These are phyloP conservation scores for Sarocladium strictum DNA, from an alignment of 2,329 filamentous ascomycete genomes.

Conservation along the genomic window DNA sequence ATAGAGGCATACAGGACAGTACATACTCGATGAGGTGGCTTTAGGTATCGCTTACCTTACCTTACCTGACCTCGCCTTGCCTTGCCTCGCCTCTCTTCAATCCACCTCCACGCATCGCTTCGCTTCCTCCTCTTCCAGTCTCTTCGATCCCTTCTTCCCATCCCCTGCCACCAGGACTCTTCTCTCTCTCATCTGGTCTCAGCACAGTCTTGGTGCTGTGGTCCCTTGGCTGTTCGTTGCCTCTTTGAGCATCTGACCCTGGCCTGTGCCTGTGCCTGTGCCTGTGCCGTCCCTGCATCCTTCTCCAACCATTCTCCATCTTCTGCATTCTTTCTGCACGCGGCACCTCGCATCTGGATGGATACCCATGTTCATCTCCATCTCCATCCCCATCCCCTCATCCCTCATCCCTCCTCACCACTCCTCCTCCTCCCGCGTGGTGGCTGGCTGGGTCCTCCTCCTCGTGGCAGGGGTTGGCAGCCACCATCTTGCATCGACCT, in stretches of 20 bases:
- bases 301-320: not conserved
- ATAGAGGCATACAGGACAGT: too few relatives aligned
- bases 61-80: too few relatives aligned
- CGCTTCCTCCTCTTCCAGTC: too few relatives aligned
- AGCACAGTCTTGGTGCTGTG: too few relatives aligned
- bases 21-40: too few relatives aligned
- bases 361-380: not conserved
- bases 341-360: too few relatives aligned
- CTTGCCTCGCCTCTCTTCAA: too few relatives aligned
- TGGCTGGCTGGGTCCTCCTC: not conserved
- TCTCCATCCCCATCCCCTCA: not conserved
- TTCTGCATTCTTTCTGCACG: not conserved
- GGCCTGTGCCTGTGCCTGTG: not conserved
- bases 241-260: not conserved
- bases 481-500: constrained; percentile 3
- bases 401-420: constrained; percentile 1
- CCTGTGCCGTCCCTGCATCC: not conserved
- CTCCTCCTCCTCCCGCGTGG: not conserved
- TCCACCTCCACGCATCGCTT: too few relatives aligned
- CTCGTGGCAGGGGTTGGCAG: not conserved
- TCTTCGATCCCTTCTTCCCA: too few relatives aligned
- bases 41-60: too few relatives aligned
- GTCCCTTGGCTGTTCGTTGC: not conserved
- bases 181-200: too few relatives aligned
- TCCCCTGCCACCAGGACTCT: too few relatives aligned